These are phyloP conservation scores for Colletotrichum orbiculare DNA, from an alignment of 2,329 filamentous ascomycete species.

Conservation along the genomic window DNA sequence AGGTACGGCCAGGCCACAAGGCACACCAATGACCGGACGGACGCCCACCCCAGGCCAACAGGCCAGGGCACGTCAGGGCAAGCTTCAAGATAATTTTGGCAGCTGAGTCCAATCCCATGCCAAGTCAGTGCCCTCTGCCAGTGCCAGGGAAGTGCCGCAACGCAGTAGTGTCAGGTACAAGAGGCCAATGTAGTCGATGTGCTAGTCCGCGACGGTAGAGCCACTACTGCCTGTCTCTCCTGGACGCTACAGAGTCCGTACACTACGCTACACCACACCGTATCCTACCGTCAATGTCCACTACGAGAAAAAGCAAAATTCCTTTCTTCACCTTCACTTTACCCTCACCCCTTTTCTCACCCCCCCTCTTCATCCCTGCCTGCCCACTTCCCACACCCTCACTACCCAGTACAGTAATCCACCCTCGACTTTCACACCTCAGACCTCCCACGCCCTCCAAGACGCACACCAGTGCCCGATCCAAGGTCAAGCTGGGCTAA, in stretches of 20 bases:
- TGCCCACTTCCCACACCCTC: constrained; percentile 14
- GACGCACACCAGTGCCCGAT: constrained; percentile 33
- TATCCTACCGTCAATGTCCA: too few relatives aligned
- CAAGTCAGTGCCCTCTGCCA: too few relatives aligned
- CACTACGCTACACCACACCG: too few relatives aligned
- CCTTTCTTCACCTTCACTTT: constrained; percentile 35
- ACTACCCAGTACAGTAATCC: not conserved
- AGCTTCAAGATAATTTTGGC: constrained; percentile 25
- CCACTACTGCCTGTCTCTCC: not conserved
- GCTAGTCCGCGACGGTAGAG: constrained; percentile 4
- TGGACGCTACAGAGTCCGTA: too few relatives aligned
- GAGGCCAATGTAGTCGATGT: constrained; percentile 31
- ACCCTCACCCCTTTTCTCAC: constrained; percentile 3
- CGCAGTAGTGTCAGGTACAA: constrained; percentile 26
- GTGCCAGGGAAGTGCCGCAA: too few relatives aligned
- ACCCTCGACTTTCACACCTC: too few relatives aligned
- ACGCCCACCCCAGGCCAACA: not conserved
- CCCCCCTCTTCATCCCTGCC: constrained; percentile 10
- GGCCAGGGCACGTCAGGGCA: constrained; percentile 13
- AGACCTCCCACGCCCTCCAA: constrained; percentile 8
- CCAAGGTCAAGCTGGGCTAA: constrained; percentile 36
- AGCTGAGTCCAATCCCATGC: not conserved
- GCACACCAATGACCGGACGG: constrained; percentile 22
- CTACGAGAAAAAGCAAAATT: constrained; percentile 8
- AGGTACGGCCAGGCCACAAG: not conserved